A percentile compares a stretch with the other conserved stretches of the same genome.
These are phyloP conservation scores for Penicillium psychrosexuale DNA, from an alignment of 2,329 filamentous ascomycete genomes.

Conservation along the genomic window DNA sequence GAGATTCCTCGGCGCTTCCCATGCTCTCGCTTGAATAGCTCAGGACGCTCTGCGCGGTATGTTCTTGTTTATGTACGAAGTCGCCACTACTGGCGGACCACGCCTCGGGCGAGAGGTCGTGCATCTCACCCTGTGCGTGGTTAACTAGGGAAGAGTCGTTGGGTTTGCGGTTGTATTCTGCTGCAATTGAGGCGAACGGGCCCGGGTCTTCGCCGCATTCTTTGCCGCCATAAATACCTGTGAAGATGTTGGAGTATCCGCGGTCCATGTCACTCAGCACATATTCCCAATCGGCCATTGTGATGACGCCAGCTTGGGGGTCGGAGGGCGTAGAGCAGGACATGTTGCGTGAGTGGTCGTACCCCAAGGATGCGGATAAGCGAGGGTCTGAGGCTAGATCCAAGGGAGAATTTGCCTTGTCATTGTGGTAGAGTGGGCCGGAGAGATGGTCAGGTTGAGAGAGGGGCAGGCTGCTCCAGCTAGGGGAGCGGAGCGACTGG, in stretches of 20 bases:
- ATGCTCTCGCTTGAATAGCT: conserved; percentile 61
- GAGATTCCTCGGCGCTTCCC: conserved; percentile 51
- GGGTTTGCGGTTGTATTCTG: conserved; percentile 31
- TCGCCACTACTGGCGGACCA: conserved; percentile 43
- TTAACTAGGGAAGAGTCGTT: conserved; percentile 17
- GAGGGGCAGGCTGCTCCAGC: conserved; percentile 28
- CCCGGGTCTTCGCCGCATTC: conserved; percentile 38
- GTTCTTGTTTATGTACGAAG: conserved; percentile 27
- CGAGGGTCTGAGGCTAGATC: conserved; percentile 34
- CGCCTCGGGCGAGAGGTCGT: conserved; percentile 39
- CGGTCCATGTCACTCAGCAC: conserved; percentile 76
- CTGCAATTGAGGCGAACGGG: conserved; percentile 35
- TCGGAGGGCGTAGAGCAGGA: conserved; percentile 47
- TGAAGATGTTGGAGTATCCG: conserved; percentile 74
- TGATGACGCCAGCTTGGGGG: conserved; percentile 44
- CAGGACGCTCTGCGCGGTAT: conserved; percentile 52
- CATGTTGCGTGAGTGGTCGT: conserved; percentile 28
- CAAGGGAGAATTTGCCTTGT: conserved; percentile 18
- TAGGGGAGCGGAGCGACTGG: conserved; percentile 33
- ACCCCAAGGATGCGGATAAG: conserved; percentile 45
- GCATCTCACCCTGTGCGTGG: conserved; percentile 28
- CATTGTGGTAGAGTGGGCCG: conserved; percentile 12
- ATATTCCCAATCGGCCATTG: conserved; percentile 75
- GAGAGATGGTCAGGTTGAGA: conserved; percentile 22
- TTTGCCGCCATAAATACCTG: conserved; percentile 47